Evolutionary conservation across 805 yeast genomes (phyloP), one percentile per base, ranked within the genome.

Genomic region (Kockiozyma suomiensis): DNA sequence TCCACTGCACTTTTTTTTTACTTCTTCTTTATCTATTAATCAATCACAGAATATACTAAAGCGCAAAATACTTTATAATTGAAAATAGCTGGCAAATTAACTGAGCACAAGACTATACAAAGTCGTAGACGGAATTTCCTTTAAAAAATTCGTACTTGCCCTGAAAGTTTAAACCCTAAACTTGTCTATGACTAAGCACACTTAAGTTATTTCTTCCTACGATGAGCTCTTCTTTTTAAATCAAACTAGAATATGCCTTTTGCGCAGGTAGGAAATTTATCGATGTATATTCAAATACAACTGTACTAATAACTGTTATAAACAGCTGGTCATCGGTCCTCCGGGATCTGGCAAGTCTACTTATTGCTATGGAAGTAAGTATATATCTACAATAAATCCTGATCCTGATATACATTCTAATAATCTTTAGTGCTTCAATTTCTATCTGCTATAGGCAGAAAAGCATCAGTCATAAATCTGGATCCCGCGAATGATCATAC

Each of bases 331-430:
- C 8, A 90, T 94, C 40, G 99, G 99, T 0, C 98, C 99, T 0
- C 99, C 99, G 0, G 99, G 99, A 0, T 82, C 96, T 0, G 99
- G 99, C 0, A 94, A 94, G 70, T 89, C 97, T 0, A 96, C 99
- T 0, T 94, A 90, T 72, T 92, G 97, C 73, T 79, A 85, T 72
- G 99, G 99, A 45, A 77, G 68, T 65, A 46, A 15, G 68, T 54
- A n/a, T n/a, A n/a, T n/a, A n/a, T n/a, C n/a, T n/a, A n/a, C n/a
- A n/a, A n/a, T n/a, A n/a, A n/a, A n/a, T n/a, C n/a, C n/a, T n/a
- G n/a, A n/a, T n/a, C n/a, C n/a, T n/a, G n/a, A n/a, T n/a, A n/a
- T n/a, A n/a, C n/a, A n/a, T n/a, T n/a, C n/a, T n/a, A n/a, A n/a
- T n/a, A n/a, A n/a, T n/a, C n/a, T n/a, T n/a, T n/a, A 65, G 68